phyloP scores from a whole-genome alignment of 2,329 filamentous ascomycete species.

The Diplodia scrobiculata region DNA sequence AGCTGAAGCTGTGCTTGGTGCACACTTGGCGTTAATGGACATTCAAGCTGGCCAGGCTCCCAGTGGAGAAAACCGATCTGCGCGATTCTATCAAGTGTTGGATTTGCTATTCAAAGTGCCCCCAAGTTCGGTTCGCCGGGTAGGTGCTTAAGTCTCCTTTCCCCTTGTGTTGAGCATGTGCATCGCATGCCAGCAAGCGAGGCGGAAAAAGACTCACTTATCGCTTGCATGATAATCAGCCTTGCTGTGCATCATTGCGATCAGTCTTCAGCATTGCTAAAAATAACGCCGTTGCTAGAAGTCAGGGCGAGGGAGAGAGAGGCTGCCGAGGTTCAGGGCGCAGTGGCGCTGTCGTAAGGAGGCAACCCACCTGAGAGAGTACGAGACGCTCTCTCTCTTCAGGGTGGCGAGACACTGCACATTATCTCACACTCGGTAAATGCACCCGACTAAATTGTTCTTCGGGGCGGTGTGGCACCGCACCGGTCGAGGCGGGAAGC shows the following conservation, averaged over 20 bases:
- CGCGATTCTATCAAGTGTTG: background rate
- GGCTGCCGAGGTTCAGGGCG: background rate
- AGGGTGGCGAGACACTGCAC: slow-evolving; percentile 19
- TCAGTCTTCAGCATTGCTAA: background rate
- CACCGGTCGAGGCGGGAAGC: background rate
- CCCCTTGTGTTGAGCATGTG: background rate
- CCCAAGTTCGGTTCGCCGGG: background rate
- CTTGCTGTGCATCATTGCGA: background rate
- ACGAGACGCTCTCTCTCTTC: background rate
- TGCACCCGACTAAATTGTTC: slow-evolving; percentile 8
- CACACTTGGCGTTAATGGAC: background rate
- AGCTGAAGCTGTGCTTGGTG: background rate
- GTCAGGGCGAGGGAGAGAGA: background rate
- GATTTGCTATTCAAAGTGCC: slow-evolving; percentile 1
- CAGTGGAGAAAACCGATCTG: background rate
- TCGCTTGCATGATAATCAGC: background rate
- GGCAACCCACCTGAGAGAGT: background rate
- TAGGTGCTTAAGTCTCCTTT: slow-evolving; percentile 1
- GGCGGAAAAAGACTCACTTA: background rate
- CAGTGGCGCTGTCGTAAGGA: too few species aligned
- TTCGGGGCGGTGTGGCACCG: slow-evolving; percentile 5
- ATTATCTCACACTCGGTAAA: slow-evolving; percentile 6
- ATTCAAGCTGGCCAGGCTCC: background rate
- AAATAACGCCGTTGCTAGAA: background rate
- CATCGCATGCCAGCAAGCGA: background rate